These are phyloP conservation scores for Amanita thiersii DNA, from an alignment of 768 basidiomycete genomes.

Conservation along the genomic window DNA sequence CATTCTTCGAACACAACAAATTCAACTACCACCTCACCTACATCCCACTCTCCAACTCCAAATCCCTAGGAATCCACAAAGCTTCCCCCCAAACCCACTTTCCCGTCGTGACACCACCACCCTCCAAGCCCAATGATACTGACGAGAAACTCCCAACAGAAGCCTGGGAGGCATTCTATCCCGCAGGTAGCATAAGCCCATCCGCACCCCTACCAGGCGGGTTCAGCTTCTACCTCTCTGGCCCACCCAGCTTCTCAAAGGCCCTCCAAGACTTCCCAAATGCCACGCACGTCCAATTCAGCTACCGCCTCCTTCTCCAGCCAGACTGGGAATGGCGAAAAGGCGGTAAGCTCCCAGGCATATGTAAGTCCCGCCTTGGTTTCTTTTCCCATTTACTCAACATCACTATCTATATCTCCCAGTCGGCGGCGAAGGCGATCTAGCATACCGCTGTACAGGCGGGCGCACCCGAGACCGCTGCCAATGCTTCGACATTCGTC, in stretches of 20 bases:
- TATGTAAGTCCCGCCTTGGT: constrained; percentile 38
- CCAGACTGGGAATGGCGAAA: constrained; percentile 59
- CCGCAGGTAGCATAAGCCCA: constrained; percentile 55
- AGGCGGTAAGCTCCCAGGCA: constrained; percentile 71
- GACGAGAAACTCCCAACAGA: constrained; percentile 14
- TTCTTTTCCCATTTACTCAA: not conserved
- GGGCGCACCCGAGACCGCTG: constrained; percentile 56
- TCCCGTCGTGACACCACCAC: constrained; percentile 21
- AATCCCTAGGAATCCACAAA: constrained; percentile 41
- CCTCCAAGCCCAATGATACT: constrained; percentile 5
- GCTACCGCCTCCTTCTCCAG: constrained; percentile 62
- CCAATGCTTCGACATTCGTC: constrained; percentile 58
- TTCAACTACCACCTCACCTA: too few relatives aligned
- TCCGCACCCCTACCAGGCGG: constrained; percentile 44
- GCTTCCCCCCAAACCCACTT: constrained; percentile 28
- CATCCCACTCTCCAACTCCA: not conserved
- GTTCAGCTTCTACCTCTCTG: constrained; percentile 62
- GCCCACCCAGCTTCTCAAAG: constrained; percentile 35
- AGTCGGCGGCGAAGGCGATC: constrained; percentile 51
- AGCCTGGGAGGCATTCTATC: constrained; percentile 60
- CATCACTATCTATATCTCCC: not conserved
- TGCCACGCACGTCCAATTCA: constrained; percentile 49
- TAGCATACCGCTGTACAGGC: constrained; percentile 60
- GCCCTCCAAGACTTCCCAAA: constrained; percentile 23
- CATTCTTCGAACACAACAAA: too few relatives aligned